Conservation (phyloP, 352 stramenopile genomes). For the Peronospora farinosa region DNA sequence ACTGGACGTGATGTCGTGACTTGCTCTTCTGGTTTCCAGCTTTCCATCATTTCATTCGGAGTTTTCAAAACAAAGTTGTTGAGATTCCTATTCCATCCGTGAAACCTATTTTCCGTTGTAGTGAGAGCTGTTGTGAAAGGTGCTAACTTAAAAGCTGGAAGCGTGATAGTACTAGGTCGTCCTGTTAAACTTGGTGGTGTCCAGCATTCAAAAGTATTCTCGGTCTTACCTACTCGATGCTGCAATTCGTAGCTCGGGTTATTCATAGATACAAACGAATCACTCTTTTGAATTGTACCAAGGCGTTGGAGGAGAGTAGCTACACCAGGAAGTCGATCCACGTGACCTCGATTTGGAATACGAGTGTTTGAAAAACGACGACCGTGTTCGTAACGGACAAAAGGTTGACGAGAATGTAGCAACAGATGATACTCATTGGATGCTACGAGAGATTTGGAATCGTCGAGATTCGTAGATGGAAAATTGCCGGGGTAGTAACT, state of each 20-base stretch:
- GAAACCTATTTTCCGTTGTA: neutral
- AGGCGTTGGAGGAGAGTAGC: constrained; percentile 23
- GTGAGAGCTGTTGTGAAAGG: constrained; percentile 6
- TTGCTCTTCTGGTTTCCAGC: neutral
- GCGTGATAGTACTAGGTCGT: neutral
- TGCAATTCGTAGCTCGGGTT: constrained; percentile 1
- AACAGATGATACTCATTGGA: constrained; percentile 9
- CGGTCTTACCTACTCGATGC: neutral
- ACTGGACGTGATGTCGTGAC: constrained; percentile 5
- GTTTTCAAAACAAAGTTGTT: constrained; percentile 2
- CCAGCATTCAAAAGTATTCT: constrained; percentile 15
- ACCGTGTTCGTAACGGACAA: constrained; percentile 10
- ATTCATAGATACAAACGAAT: constrained; percentile 1
- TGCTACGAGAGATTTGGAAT: constrained; percentile 5
- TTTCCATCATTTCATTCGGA: constrained; percentile 1
- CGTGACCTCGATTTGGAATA: constrained; percentile 11
- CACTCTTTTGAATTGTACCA: constrained; percentile 7
- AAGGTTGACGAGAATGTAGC: constrained; percentile 15
- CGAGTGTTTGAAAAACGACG: constrained; percentile 3
- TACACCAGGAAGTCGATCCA: constrained; percentile 20
- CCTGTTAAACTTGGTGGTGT: constrained; percentile 12
- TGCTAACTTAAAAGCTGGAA: constrained; percentile 7
- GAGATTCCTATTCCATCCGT: constrained; percentile 4
- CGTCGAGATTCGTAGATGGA: neutral
- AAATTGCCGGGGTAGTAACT: constrained; percentile 5